These are phyloP conservation scores for Aspergillus calidoustus DNA, from an alignment of 2,329 filamentous ascomycete species.

Conservation along the genomic window DNA sequence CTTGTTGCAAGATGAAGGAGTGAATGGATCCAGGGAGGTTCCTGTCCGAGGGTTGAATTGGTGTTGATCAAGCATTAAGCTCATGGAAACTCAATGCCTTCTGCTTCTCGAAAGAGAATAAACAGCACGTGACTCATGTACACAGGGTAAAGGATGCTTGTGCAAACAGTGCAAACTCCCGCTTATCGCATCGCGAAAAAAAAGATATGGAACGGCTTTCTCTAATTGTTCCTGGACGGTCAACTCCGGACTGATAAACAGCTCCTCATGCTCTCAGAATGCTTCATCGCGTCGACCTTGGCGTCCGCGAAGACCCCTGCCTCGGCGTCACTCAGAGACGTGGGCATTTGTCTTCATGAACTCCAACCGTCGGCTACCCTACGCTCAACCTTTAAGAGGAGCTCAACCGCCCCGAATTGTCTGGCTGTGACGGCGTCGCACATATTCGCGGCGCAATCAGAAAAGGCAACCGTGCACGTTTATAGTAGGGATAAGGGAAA, in stretches of 20 bases:
- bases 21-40: slow-evolving; percentile 17
- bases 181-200: slow-evolving; percentile 27
- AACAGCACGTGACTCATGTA: slow-evolving; percentile 4
- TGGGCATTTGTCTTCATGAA: slow-evolving; percentile 84
- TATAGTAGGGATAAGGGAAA: slow-evolving; percentile 83
- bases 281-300: slow-evolving; percentile 52
- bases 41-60: slow-evolving; percentile 12
- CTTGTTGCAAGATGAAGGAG: slow-evolving; percentile 17
- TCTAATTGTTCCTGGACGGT: background rate
- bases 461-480: slow-evolving; percentile 91
- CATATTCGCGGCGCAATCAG: slow-evolving; percentile 87
- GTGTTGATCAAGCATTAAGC: background rate
- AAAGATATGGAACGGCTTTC: slow-evolving; percentile 8
- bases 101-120: background rate
- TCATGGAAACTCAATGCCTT: background rate
- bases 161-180: slow-evolving; percentile 43
- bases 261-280: slow-evolving; percentile 53
- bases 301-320: slow-evolving; percentile 47
- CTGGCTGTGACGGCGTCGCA: slow-evolving; percentile 81
- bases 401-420: slow-evolving; percentile 76
- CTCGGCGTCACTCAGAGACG: slow-evolving; percentile 68
- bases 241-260: slow-evolving; percentile 20
- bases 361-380: slow-evolving; percentile 77
- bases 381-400: slow-evolving; percentile 87
- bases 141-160: background rate